Base-by-base conservation (phyloP, 306 rosid species). In the Corylus avellana region DNA sequence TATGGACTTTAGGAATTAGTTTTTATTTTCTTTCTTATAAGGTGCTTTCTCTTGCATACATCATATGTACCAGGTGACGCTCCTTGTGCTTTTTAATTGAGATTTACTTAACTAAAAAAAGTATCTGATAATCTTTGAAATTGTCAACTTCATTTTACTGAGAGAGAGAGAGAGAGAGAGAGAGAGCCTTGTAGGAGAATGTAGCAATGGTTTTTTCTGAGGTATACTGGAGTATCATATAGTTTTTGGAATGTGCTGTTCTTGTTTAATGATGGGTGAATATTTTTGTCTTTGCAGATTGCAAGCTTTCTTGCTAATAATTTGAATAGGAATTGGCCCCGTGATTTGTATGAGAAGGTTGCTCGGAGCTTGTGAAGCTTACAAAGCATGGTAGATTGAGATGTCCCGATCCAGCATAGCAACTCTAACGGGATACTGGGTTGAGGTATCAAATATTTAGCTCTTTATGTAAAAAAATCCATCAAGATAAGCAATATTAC, bases 231-330 rank as follows among this genome's bases (percentile, higher is more conserved):
- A 56, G 61, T 56, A n/a, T 56, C 61, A 56, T 56, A 25, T 49
- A 4, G 53, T 11, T 7, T 49, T 10, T 49, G 53, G 14, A 18
- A 20, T 51, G 18, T 70, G 58, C 35, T 44, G 2, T 76, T 48
- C 12, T 74, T 74, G 53, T 64, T 70, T 66, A 69, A 35, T 77
- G 47, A 81, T 76, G 20, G 20, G 66, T 72, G 57, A 58, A 54
- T 76, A 17, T 62, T 27, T 29, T 63, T 44, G n/a, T 59, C 78
- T 81, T 51, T 78, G 94, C 93, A 95, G 99, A 95, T 95, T 82
- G 92, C 96, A 20, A 89, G 82, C 83, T 93, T 95, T 80, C 90
- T 95, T 77, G 99, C 99, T 20, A 95, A 91, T 75, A 95, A 95
- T 77, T 80, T 90, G 46, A 93, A 81, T 56, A 85, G 96, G 85